A percentile compares a stretch with the other conserved stretches of the same genome.
Evolutionary conservation across 352 stramenopile genomes (phyloP).

Genomic region (Phytophthora rubi): DNA sequence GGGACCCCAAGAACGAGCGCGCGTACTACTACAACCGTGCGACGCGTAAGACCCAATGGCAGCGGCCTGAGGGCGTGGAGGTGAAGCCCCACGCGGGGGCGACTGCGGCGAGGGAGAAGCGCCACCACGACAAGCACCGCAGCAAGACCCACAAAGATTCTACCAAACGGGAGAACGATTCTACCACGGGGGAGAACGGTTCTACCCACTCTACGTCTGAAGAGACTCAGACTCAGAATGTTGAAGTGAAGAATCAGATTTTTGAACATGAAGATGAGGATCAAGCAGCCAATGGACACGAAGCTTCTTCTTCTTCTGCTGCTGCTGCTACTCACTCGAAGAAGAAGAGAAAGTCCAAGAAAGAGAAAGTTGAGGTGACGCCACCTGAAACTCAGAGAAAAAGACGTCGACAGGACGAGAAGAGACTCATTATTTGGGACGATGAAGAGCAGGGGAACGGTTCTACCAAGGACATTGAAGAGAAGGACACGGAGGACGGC

Average conservation of each 20-base stretch:
- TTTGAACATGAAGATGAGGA: background rate
- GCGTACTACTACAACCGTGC: slow-evolving; percentile 89
- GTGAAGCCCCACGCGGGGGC: slow-evolving; percentile 70
- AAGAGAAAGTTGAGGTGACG: slow-evolving; percentile 31
- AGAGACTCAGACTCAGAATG: slow-evolving; percentile 25
- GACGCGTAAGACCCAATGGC: slow-evolving; percentile 84
- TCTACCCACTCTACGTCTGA: background rate
- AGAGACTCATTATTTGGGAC: slow-evolving; percentile 86
- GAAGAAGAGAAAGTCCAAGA: slow-evolving; percentile 55
- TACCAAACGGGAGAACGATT: slow-evolving; percentile 8
- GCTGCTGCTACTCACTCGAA: slow-evolving; percentile 8
- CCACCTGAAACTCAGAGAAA: slow-evolving; percentile 41
- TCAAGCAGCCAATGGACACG: background rate
- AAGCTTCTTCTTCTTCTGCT: background rate
- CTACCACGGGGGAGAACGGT: slow-evolving; percentile 3
- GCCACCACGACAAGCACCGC: slow-evolving; percentile 28
- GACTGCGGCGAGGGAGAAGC: slow-evolving; percentile 18
- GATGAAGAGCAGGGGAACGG: slow-evolving; percentile 58
- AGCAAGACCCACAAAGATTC: slow-evolving; percentile 26
- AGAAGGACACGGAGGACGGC: slow-evolving; percentile 73
- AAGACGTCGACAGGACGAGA: slow-evolving; percentile 56
- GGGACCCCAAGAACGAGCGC: slow-evolving; percentile 86
- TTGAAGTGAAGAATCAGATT: slow-evolving; percentile 12
- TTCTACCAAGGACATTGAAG: slow-evolving; percentile 44
- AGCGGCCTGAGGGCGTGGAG: slow-evolving; percentile 72